Base-by-base conservation (phyloP, 306 rosid species). In the Fragaria iinumae region DNA sequence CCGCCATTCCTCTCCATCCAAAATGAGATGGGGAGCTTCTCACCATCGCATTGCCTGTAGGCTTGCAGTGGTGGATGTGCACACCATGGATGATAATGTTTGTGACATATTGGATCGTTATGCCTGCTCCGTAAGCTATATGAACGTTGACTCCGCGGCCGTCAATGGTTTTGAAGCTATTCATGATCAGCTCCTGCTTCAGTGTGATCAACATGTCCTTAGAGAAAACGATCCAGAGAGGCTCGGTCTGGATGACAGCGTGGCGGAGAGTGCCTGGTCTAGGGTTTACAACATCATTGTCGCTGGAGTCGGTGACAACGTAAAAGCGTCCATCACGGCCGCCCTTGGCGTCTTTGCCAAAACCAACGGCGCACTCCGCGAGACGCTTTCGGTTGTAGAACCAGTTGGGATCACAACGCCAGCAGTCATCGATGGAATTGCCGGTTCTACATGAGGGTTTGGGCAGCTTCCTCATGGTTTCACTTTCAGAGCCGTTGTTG, bases 141-240 rank as follows among this genome's bases (percentile, higher is more conserved):
- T 57, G 16, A 57, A 57, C 17, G 6, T 57, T 57, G 64, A 11
- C 64, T 23, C 64, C 64, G 34, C 16, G 64, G 32, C 64, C 64
- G 64, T 57, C 64, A 12, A 57, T 23, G 64, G 64, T 57, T 36
- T 57, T 23, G 64, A 57, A 57, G 64, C 34, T 23, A 23, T 57
- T 57, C 64, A 57, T 57, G 64, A 57, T 57, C 17, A 57, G 64
- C 64, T 57, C 64, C 14, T 57, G 64, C 29, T 25, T 57, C 64
- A 57, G 16, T 57, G 4, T 25, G 64, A 57, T 57, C 64, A 57
- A 4, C 64, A 57, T 57, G 64, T 57, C 36, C 32, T 4, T 57
- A 1, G 12, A 14, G 32, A 57, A 57, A 2, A 57, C 64, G 14
- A 57, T 57, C 64, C 64, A 57, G 34, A 57, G 29, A 23, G 34